Evolutionary conservation across 2,329 filamentous ascomycete genomes (phyloP).

Genomic region (Furcasterigmium sp.): DNA sequence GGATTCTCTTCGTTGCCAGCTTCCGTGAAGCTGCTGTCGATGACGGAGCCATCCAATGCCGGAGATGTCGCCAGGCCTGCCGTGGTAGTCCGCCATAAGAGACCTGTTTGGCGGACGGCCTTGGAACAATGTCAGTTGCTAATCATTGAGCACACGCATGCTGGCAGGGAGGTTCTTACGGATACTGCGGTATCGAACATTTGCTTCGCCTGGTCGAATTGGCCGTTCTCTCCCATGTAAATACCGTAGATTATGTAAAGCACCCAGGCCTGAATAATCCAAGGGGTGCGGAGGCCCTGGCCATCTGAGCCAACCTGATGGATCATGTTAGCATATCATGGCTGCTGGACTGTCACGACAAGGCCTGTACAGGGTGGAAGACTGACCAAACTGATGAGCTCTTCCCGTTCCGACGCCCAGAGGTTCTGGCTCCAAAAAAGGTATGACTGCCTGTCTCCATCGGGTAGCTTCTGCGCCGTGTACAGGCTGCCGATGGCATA

Average conservation of each 20-base stretch:
- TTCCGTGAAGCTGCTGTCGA: slow-evolving; percentile 44
- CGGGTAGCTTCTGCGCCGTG: slow-evolving; percentile 7
- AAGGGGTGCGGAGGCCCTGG: slow-evolving; percentile 16
- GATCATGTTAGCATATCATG: background rate
- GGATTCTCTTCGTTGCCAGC: slow-evolving; percentile 31
- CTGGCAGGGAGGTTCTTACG: slow-evolving; percentile 11
- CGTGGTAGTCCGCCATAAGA: slow-evolving; percentile 14
- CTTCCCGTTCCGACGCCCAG: slow-evolving; percentile 12
- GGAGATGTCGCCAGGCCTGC: background rate
- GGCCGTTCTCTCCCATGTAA: slow-evolving; percentile 17
- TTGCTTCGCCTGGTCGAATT: slow-evolving; percentile 17
- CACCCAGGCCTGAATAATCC: slow-evolving; percentile 22
- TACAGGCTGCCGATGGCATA: slow-evolving; percentile 15
- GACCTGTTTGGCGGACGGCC: slow-evolving; percentile 19
- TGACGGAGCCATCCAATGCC: slow-evolving; percentile 11
- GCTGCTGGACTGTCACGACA: no score
- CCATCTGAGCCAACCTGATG: slow-evolving; percentile 16
- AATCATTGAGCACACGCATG: background rate
- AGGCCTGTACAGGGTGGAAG: no score
- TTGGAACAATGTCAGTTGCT: background rate
- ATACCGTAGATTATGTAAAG: slow-evolving; percentile 22
- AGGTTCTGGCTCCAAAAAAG: slow-evolving; percentile 9
- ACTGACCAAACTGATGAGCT: slow-evolving; percentile 9
- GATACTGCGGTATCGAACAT: slow-evolving; percentile 20
- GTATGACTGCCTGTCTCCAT: slow-evolving; percentile 5